These are phyloP conservation scores for Boletus mariae DNA, from an alignment of 1,284 basidiomycete species.

Conservation along the genomic window DNA sequence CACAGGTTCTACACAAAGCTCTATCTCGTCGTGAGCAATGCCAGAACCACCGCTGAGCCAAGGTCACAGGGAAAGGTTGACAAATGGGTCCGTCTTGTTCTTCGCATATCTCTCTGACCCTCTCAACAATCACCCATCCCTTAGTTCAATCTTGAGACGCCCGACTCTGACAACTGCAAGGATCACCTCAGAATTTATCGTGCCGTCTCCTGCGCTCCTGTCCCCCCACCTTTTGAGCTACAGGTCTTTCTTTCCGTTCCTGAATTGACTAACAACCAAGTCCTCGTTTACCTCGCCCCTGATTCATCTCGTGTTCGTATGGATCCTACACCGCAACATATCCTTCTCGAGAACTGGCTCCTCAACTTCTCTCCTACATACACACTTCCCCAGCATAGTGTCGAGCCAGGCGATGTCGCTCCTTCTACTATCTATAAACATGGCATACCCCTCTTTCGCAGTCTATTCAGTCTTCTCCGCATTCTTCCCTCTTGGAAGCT, in stretches of 20 bases:
- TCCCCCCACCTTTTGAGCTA: slow-evolving; percentile 50
- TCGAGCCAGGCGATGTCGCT: slow-evolving; percentile 48
- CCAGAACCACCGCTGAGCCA: slow-evolving; percentile 54
- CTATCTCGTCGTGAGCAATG: slow-evolving; percentile 65
- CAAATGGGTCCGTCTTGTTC: slow-evolving; percentile 63
- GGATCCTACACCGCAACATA: slow-evolving; percentile 60
- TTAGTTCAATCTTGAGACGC: slow-evolving; percentile 79
- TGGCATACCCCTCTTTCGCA: slow-evolving; percentile 73
- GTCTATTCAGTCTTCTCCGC: slow-evolving; percentile 65
- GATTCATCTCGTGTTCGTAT: slow-evolving; percentile 58
- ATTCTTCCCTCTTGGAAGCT: slow-evolving; percentile 73
- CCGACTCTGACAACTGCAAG: slow-evolving; percentile 60
- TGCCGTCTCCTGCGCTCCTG: slow-evolving; percentile 47
- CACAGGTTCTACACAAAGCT: slow-evolving; percentile 78
- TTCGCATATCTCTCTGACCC: slow-evolving; percentile 1
- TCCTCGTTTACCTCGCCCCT: slow-evolving; percentile 60
- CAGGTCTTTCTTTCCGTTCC: slow-evolving; percentile 69
- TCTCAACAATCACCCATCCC: background rate
- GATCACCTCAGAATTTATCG: slow-evolving; percentile 60
- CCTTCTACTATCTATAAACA: slow-evolving; percentile 81
- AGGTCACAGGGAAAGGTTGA: slow-evolving; percentile 50
- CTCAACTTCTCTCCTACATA: slow-evolving; percentile 46
- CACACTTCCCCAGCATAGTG: slow-evolving; percentile 19
- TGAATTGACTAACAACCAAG: slow-evolving; percentile 62
- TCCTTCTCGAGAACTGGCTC: slow-evolving; percentile 73